Evolutionary conservation across 495 filamentous ascomycete genomes (phyloP), one percentile per base, ranked within the genome.

Genomic region (Penicillium paxilli): DNA sequence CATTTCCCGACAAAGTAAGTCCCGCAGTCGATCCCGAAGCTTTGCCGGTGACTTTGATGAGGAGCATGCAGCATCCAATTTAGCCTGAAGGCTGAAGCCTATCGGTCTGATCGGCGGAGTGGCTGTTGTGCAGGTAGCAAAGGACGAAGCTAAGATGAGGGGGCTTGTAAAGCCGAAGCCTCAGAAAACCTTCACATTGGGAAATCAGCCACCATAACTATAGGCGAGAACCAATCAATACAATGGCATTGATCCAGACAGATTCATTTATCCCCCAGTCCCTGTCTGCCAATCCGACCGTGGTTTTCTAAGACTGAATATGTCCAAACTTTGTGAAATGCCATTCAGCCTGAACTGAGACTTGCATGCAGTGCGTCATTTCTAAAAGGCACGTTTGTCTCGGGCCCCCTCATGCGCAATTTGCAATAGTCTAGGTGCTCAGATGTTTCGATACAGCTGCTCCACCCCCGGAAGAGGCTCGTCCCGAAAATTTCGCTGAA

Each of bases 81-180:
- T 62, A 65, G 63, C 55, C 66, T 66, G 60, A 66, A 64, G 11
- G 44, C 17, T 12, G 16, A n/a, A n/a, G n/a, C n/a, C 12, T 24
- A n/a, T 21, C 16, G 26, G 16, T 47, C 28, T 33, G 35, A 40
- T 40, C 35, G n/a, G n/a, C n/a, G 35, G 16, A 23, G 44, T 11
- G 44, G 8, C 10, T 5, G 6, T 32, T 12, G 11, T n/a, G n/a
- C n/a, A n/a, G n/a, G n/a, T n/a, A n/a, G n/a, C n/a, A n/a, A n/a
- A n/a, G n/a, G n/a, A n/a, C n/a, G n/a, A n/a, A n/a, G n/a, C n/a
- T n/a, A n/a, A n/a, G n/a, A n/a, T n/a, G n/a, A n/a, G n/a, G n/a
- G n/a, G n/a, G n/a, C n/a, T n/a, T n/a, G n/a, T n/a, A n/a, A n/a
- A n/a, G n/a, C n/a, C n/a, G n/a, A n/a, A n/a, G n/a, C n/a, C n/a